phyloP scores from a whole-genome alignment of 2,329 filamentous ascomycete species.

The Colletotrichum limetticola region DNA sequence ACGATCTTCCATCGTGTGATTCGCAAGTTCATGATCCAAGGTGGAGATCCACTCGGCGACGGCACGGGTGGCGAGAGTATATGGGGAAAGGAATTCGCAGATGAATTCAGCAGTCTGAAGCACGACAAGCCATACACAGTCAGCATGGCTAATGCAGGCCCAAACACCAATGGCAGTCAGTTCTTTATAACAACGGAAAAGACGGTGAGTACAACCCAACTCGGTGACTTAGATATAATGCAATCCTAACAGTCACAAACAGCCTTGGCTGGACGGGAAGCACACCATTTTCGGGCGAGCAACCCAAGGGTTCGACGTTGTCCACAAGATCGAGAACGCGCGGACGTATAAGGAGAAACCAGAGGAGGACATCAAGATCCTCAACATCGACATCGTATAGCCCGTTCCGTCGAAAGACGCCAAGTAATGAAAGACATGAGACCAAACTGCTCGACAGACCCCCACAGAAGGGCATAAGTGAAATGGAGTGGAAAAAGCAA shows the following conservation, averaged over 20 bases:
- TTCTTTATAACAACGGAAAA: constrained; percentile 99
- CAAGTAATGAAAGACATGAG: constrained; percentile 16
- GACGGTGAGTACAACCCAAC: constrained; percentile 67
- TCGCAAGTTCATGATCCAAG: constrained; percentile 97
- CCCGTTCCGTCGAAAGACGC: neutral
- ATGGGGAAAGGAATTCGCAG: constrained; percentile 91
- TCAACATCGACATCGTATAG: constrained; percentile 79
- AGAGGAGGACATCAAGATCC: constrained; percentile 96
- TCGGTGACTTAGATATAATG: neutral
- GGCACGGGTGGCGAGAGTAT: constrained; percentile 92
- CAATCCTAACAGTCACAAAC: constrained; percentile 26
- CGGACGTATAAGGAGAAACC: constrained; percentile 92
- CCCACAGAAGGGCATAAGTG: constrained; percentile 13
- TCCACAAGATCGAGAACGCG: constrained; percentile 94
- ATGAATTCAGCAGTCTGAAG: constrained; percentile 90
- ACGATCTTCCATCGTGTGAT: constrained; percentile 98
- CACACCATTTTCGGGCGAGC: constrained; percentile 96
- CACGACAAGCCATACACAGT: constrained; percentile 97
- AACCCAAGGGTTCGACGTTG: constrained; percentile 89
- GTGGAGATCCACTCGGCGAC: constrained; percentile 86
- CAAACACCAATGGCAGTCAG: constrained; percentile 94
- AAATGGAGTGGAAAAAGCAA: constrained; percentile 24
- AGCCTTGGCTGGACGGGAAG: constrained; percentile 94
- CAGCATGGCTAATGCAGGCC: constrained; percentile 97
- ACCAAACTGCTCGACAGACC: constrained; percentile 10